These are phyloP conservation scores for Chaetomiaceae sp. DNA, from an alignment of 2,329 filamentous ascomycete genomes.

Conservation along the genomic window DNA sequence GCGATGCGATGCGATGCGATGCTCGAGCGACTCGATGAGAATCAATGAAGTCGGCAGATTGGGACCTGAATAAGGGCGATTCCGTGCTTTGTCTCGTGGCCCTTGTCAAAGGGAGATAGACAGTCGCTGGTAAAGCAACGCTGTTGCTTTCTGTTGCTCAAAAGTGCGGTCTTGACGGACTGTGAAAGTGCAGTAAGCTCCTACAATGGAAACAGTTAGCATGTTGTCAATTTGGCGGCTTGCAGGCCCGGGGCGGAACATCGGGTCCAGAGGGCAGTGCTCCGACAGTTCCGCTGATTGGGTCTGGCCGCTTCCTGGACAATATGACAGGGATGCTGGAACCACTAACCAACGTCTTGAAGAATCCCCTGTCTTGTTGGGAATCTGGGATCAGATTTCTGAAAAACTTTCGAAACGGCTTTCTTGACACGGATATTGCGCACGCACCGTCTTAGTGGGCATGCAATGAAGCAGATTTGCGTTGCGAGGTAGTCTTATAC, in stretches of 20 bases:
- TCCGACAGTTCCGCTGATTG: slow-evolving; percentile 15
- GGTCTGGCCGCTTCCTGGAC: slow-evolving; percentile 12
- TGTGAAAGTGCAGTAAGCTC: too few species aligned
- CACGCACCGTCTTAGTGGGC: not conserved
- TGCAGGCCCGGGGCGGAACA: slow-evolving; percentile 5
- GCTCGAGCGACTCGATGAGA: not conserved
- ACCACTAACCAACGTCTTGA: slow-evolving; percentile 4
- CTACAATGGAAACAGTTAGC: slow-evolving; percentile 13
- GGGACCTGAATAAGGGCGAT: slow-evolving; percentile 2
- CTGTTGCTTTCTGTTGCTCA: slow-evolving; percentile 4
- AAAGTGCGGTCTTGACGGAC: not conserved
- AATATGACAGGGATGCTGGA: slow-evolving; percentile 5
- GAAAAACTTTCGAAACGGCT: slow-evolving; percentile 19
- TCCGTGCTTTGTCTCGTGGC: slow-evolving; percentile 7
- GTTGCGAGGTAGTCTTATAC: not conserved
- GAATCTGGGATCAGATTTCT: not conserved
- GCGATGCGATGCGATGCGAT: slow-evolving; percentile 1
- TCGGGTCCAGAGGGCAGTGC: slow-evolving; percentile 10
- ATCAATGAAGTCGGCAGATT: slow-evolving; percentile 6
- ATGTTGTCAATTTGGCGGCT: slow-evolving; percentile 19
- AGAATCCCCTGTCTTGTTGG: not conserved
- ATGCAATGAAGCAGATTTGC: not conserved
- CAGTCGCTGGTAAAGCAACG: not conserved
- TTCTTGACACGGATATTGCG: slow-evolving; percentile 9
- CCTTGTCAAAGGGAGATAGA: not conserved